Evolutionary conservation across 2,329 filamentous ascomycete genomes (phyloP).

Genomic region (Tricladium varicosporioides): DNA sequence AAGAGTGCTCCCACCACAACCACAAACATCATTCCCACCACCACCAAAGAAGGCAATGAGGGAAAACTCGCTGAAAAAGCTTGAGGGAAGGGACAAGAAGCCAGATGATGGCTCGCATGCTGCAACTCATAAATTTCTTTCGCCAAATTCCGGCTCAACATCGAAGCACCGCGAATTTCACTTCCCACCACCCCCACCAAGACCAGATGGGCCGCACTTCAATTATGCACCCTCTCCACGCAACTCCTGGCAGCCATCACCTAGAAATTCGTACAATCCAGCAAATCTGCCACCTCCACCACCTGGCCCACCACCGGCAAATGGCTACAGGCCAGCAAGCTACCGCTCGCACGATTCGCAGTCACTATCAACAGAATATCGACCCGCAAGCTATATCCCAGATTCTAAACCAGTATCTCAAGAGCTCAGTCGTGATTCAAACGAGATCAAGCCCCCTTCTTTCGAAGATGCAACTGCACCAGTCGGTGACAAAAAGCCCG

Average conservation of each 20-base stretch:
- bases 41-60: constrained; percentile 29
- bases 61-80: constrained; percentile 45
- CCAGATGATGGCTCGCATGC: constrained; percentile 41
- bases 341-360: constrained; percentile 22
- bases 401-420: constrained; percentile 10
- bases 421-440: constrained; percentile 1
- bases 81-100: constrained; percentile 44
- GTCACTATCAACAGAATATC: constrained; percentile 16
- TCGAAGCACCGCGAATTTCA: constrained; percentile 46
- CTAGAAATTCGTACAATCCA: constrained; percentile 30
- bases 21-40: constrained; percentile 30
- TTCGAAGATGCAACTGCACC: constrained; percentile 5
- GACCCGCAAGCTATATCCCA: constrained; percentile 2
- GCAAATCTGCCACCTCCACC: constrained; percentile 28
- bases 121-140: constrained; percentile 36
- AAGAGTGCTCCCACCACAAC: constrained; percentile 37
- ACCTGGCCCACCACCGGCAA: constrained; percentile 23
- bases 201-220: constrained; percentile 53
- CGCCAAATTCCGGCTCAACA: constrained; percentile 16
- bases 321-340: constrained; percentile 21
- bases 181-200: constrained; percentile 51
- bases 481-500: constrained; percentile 12
- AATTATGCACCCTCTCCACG: constrained; percentile 48
- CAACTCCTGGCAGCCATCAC: constrained; percentile 16
- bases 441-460: constrained; percentile 9